Percentiles rank a stretch among this genome's conserved stretches.
These are phyloP conservation scores for Cercophora newfieldiana DNA, from an alignment of 495 filamentous ascomycete species.

Conservation along the genomic window DNA sequence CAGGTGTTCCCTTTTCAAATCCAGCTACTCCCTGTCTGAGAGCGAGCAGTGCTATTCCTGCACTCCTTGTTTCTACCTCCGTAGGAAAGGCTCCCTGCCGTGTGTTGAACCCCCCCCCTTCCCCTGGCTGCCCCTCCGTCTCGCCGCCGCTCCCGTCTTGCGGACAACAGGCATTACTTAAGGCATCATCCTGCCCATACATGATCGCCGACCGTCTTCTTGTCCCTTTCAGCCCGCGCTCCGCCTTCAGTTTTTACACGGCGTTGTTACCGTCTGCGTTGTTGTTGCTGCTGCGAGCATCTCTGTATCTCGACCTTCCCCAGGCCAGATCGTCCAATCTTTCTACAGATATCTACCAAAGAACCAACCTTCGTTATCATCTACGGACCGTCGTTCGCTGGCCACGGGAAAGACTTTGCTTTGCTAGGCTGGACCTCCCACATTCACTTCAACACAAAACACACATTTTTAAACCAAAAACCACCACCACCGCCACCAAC, in stretches of 20 bases:
- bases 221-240: constrained; percentile 27
- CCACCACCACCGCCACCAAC: constrained; percentile 22
- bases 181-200: constrained; percentile 7
- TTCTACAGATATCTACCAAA: constrained; percentile 26
- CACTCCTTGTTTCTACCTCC: constrained; percentile 15
- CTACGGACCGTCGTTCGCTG: constrained; percentile 27
- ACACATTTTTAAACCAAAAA: not conserved
- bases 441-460: constrained; percentile 9
- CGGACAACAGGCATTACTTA: constrained; percentile 13
- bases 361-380: constrained; percentile 20
- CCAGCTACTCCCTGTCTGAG: not conserved
- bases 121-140: not conserved
- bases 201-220: constrained; percentile 11
- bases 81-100: not conserved
- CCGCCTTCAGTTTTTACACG: constrained; percentile 4
- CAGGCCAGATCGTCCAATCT: constrained; percentile 43
- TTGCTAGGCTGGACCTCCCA: constrained; percentile 41
- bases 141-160: not conserved
- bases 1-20: not conserved
- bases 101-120: not conserved
- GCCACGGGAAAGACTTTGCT: constrained; percentile 19
- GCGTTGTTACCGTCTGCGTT: constrained; percentile 3
- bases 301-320: constrained; percentile 25
- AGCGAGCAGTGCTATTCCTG: constrained; percentile 19
- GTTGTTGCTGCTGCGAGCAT: constrained; percentile 21